These are phyloP conservation scores for Yarrowia sp. DNA, from an alignment of 805 yeast genomes.

Conservation along the genomic window DNA sequence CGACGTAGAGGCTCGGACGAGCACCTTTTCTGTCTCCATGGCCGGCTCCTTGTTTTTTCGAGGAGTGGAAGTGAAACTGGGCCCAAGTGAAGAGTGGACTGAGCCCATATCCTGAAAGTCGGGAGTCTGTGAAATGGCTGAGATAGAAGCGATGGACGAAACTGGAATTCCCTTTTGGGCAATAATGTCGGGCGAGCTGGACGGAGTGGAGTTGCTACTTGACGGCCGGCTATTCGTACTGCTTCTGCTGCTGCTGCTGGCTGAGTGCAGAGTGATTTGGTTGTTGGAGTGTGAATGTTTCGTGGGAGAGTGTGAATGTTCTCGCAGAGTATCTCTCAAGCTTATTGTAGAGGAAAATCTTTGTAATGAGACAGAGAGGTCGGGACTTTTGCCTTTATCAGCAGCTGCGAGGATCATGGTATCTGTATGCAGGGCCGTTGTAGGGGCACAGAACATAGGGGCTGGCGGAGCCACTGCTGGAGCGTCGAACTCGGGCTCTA, in stretches of 20 bases:
- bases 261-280: neutral
- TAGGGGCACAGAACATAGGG: neutral
- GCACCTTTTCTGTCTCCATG: conserved; percentile 3
- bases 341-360: neutral
- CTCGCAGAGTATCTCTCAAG: neutral
- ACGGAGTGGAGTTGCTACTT: neutral
- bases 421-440: conserved; percentile 17
- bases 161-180: conserved; percentile 22
- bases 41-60: conserved; percentile 2
- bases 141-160: conserved; percentile 16
- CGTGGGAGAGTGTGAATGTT: neutral
- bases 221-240: neutral
- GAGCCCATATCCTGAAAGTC: conserved; percentile 21
- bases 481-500: neutral
- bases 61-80: neutral
- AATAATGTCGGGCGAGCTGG: conserved; percentile 11
- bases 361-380: conserved; percentile 6
- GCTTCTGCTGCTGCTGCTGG: neutral
- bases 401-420: neutral
- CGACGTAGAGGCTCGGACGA: neutral
- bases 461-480: neutral
- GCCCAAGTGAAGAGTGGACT: neutral
- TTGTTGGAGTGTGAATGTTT: neutral
- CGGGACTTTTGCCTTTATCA: conserved; percentile 14
- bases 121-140: conserved; percentile 13